These are phyloP conservation scores for Phaeosphaeria sp. DNA, from an alignment of 2,329 filamentous ascomycete species.

Conservation along the genomic window DNA sequence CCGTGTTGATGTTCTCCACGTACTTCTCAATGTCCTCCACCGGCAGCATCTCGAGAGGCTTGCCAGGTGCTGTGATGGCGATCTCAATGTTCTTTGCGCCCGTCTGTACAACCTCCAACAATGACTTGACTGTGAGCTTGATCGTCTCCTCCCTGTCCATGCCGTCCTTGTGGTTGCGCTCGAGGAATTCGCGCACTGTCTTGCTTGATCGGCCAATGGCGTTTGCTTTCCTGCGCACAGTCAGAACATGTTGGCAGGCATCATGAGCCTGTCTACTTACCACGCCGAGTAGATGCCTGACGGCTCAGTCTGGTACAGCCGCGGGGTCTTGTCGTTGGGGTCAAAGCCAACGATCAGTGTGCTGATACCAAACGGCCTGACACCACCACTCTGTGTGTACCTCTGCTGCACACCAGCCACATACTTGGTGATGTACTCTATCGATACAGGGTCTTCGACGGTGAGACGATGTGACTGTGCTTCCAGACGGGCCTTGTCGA, in stretches of 20 bases:
- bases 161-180: conserved; percentile 97
- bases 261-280: conserved; percentile 60
- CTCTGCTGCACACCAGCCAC: conserved; percentile 97
- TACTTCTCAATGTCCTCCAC: conserved; percentile 96
- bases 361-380: conserved; percentile 97
- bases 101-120: conserved; percentile 97
- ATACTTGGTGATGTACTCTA: conserved; percentile 99
- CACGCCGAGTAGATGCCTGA: conserved; percentile 99
- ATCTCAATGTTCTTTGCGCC: conserved; percentile 99
- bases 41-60: conserved; percentile 89
- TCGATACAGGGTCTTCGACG: conserved; percentile 94
- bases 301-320: conserved; percentile 98
- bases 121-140: conserved; percentile 95
- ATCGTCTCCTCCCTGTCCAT: conserved; percentile 98
- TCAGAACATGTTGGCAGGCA: conserved; percentile 13
- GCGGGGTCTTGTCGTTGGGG: conserved; percentile 84
- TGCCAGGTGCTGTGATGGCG: conserved; percentile 93
- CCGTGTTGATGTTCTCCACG: conserved; percentile 98
- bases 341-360: conserved; percentile 99
- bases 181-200: conserved; percentile 97
- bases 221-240: conserved; percentile 85
- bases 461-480: conserved; percentile 97
- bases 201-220: conserved; percentile 98
- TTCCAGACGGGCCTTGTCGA: conserved; percentile 97
- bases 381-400: conserved; percentile 98